A percentile compares a stretch with the other conserved stretches of the same genome.
Conservation (phyloP, 2,329 filamentous ascomycete genomes). For the Epichloe brachyelytri region DNA sequence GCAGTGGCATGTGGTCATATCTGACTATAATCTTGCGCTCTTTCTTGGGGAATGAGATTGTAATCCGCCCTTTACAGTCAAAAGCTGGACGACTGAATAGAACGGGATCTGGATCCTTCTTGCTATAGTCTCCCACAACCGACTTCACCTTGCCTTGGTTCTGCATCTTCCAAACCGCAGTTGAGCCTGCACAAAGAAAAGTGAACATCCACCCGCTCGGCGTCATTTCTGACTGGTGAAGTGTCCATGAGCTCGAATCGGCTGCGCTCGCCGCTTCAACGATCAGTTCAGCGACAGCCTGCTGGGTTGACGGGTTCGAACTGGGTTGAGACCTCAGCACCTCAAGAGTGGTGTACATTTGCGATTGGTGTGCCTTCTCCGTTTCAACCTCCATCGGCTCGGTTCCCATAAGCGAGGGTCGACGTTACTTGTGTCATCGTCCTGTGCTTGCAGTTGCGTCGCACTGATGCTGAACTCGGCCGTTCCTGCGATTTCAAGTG, state of each 20-base stretch:
- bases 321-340: constrained; percentile 34
- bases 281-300: constrained; percentile 36
- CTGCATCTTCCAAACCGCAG: constrained; percentile 36
- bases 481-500: constrained; percentile 32
- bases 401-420: constrained; percentile 21
- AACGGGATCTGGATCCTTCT: constrained; percentile 31
- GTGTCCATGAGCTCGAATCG: constrained; percentile 36
- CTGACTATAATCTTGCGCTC: constrained; percentile 36
- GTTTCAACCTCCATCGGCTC: constrained; percentile 8
- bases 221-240: constrained; percentile 30
- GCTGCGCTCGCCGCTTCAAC: constrained; percentile 27
- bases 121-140: constrained; percentile 36
- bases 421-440: constrained; percentile 16
- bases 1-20: constrained; percentile 44
- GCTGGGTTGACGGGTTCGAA: constrained; percentile 35
- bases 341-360: constrained; percentile 31
- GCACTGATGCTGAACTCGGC: constrained; percentile 29
- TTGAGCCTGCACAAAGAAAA: constrained; percentile 41
- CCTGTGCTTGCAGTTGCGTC: constrained; percentile 24
- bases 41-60: constrained; percentile 35
- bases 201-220: constrained; percentile 40
- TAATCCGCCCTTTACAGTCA: constrained; percentile 41
- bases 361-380: constrained; percentile 15
- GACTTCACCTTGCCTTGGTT: constrained; percentile 27
- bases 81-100: constrained; percentile 41